A percentile compares a stretch with the other conserved stretches of the same genome.
phyloP scores from a whole-genome alignment of 2,329 filamentous ascomycete species.

The Zopfia rhizophila region DNA sequence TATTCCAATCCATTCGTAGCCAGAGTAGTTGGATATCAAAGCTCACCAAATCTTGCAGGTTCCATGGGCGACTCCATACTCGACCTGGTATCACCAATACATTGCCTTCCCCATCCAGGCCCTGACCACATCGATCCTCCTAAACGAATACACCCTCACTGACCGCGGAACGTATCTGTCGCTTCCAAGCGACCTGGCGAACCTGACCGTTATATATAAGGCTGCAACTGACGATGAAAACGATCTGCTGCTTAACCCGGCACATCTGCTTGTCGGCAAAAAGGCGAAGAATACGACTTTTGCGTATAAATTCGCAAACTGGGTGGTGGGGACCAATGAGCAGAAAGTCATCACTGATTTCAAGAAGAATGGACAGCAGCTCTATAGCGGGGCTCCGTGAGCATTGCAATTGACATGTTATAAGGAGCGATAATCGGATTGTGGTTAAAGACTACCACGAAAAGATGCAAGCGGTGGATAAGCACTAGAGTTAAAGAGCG shows the following conservation, averaged over 20 bases:
- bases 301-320: constrained; percentile 53
- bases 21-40: background rate
- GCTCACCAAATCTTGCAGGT: constrained; percentile 33
- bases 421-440: too few relatives aligned
- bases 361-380: constrained; percentile 50
- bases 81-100: constrained; percentile 61
- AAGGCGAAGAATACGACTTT: constrained; percentile 47
- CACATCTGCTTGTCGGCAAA: constrained; percentile 53
- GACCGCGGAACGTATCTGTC: constrained; percentile 59
- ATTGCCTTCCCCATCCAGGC: constrained; percentile 59
- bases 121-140: constrained; percentile 52
- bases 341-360: constrained; percentile 53
- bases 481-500: too few relatives aligned
- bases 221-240: constrained; percentile 47
- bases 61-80: constrained; percentile 58
- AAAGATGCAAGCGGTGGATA: too few relatives aligned
- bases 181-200: constrained; percentile 44
- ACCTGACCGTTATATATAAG: constrained; percentile 51
- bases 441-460: too few relatives aligned
- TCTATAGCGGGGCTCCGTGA: constrained; percentile 55
- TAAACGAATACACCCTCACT: constrained; percentile 61
- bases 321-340: constrained; percentile 50
- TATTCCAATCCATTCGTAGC: too few relatives aligned
- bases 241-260: constrained; percentile 57
- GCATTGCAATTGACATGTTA: too few relatives aligned